phyloP scores from a whole-genome alignment of 176 grass and related monocot species.

The Panicum miliaceum region DNA sequence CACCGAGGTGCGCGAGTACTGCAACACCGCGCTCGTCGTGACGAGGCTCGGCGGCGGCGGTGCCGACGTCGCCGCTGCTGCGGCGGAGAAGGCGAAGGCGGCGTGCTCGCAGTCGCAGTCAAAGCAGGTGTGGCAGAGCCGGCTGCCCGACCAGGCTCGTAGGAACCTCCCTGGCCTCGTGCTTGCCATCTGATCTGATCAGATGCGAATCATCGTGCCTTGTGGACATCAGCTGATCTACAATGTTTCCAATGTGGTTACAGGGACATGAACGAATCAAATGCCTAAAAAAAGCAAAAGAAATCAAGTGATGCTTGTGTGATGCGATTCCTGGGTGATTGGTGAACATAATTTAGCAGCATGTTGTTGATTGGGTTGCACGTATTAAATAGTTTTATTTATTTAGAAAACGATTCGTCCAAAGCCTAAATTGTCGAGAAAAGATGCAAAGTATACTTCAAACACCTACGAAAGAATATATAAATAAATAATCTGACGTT shows the following conservation, averaged over 20 bases:
- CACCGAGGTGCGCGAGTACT: slow-evolving; percentile 82
- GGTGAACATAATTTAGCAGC: not conserved
- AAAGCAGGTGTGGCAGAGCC: slow-evolving; percentile 65
- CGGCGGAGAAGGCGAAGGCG: not conserved
- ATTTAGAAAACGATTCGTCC: not conserved
- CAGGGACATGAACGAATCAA: not conserved
- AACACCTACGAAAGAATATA: no score
- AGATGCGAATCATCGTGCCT: not conserved
- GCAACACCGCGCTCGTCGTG: slow-evolving; percentile 80
- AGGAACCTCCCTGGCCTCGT: slow-evolving; percentile 70
- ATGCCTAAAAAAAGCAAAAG: not conserved
- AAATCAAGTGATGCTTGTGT: not conserved
- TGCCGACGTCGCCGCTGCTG: not conserved
- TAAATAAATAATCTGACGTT: no score
- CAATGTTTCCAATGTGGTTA: not conserved
- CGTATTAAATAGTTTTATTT: not conserved
- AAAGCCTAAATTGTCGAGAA: no score
- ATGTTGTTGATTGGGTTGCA: not conserved
- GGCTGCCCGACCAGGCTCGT: slow-evolving; percentile 44
- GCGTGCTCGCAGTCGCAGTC: slow-evolving; percentile 13
- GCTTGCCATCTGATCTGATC: slow-evolving; percentile 58
- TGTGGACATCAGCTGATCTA: not conserved
- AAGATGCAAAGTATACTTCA: no score
- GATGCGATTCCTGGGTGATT: not conserved
- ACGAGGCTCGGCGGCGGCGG: slow-evolving; percentile 48